phyloP scores from a whole-genome alignment of 108 stramenopile genomes.

The Fistulifera solaris region DNA sequence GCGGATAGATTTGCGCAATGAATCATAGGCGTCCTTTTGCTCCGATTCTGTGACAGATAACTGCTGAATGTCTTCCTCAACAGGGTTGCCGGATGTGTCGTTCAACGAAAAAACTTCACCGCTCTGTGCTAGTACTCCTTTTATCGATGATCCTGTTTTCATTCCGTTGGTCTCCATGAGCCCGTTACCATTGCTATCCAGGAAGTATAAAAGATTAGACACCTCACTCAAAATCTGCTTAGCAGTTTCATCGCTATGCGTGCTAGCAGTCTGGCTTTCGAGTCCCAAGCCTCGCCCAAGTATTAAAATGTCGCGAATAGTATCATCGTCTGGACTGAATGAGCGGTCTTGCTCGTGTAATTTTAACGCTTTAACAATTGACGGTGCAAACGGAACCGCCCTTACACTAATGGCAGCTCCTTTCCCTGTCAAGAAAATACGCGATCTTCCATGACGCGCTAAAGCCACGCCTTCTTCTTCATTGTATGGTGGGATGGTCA shows the following conservation, averaged over 20 bases:
- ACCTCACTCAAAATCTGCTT: neutral
- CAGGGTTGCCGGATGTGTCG: neutral
- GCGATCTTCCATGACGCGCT: conserved; percentile 58
- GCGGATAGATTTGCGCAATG: conserved; percentile 7
- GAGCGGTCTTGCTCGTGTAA: too few relatives aligned
- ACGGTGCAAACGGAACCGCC: conserved; percentile 48
- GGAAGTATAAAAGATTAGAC: conserved; percentile 5
- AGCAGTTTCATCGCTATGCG: neutral
- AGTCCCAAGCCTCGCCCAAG: too few relatives aligned
- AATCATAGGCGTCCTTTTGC: conserved; percentile 10
- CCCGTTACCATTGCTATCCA: conserved; percentile 35
- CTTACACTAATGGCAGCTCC: conserved; percentile 62
- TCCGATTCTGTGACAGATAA: neutral
- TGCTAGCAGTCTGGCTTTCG: too few relatives aligned
- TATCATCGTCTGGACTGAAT: too few relatives aligned
- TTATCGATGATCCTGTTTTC: conserved; percentile 14
- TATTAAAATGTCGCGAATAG: too few relatives aligned
- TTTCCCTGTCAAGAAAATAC: conserved; percentile 58
- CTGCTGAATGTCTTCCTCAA: conserved; percentile 10
- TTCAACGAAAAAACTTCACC: conserved; percentile 32
- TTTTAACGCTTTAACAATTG: conserved; percentile 33
- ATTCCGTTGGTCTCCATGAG: conserved; percentile 26
- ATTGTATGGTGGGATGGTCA: conserved; percentile 76
- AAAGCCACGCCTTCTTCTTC: conserved; percentile 68
- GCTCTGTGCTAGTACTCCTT: conserved; percentile 26